Evolutionary conservation across 768 basidiomycete genomes (phyloP).

Genomic region (Vararia minispora): DNA sequence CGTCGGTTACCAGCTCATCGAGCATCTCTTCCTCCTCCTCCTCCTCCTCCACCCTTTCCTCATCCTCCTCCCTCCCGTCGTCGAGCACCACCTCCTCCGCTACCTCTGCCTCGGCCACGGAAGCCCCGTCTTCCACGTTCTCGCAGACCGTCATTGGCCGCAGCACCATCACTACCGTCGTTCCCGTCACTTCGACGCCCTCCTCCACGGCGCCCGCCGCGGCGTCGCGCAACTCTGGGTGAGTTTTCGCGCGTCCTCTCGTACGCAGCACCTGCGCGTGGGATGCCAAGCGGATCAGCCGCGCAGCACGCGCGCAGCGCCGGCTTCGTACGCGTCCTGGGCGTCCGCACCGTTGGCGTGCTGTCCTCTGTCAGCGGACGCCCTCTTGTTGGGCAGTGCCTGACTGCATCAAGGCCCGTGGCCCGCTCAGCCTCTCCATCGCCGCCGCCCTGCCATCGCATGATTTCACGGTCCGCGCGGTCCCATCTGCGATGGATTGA

Average conservation of each 20-base stretch:
- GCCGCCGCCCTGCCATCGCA: no score
- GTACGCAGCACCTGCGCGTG: neutral
- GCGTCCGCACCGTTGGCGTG: no score
- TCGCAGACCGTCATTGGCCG: constrained; percentile 10
- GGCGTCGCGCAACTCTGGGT: constrained; percentile 10
- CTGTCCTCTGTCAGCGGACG: no score
- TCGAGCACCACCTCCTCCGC: constrained; percentile 1
- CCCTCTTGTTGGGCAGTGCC: no score
- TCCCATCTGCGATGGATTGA: no score
- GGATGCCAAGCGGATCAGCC: no score
- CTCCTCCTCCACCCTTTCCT: constrained; percentile 1
- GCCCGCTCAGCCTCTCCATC: no score
- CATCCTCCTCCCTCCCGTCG: constrained; percentile 1
- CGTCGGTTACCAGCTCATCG: no score
- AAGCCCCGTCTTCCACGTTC: constrained; percentile 1
- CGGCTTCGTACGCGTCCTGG: no score
- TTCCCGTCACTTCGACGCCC: constrained; percentile 2
- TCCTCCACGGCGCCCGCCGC: neutral
- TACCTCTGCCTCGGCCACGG: neutral
- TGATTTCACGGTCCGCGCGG: no score
- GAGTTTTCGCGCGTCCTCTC: constrained; percentile 5
- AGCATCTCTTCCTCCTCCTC: neutral
- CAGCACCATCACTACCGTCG: constrained; percentile 10
- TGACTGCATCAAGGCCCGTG: no score
- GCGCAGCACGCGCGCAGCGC: no score